Evolutionary conservation across 371 early-diverging fungal species (phyloP).

Genomic region (Mucor irregularis): DNA sequence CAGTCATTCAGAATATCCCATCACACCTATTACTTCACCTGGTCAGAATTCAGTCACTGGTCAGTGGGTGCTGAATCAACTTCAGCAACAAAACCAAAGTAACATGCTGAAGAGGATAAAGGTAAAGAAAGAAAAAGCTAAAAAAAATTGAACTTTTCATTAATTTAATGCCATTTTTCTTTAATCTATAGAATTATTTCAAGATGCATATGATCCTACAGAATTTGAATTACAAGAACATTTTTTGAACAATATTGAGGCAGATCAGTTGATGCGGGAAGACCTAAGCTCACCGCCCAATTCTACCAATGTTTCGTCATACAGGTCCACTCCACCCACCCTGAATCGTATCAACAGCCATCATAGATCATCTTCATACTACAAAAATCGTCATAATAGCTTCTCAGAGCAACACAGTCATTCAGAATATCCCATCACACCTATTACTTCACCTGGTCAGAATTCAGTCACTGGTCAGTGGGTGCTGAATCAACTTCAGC

Average conservation of each 20-base stretch:
- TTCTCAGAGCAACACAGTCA: slow-evolving; percentile 2
- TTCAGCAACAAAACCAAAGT: slow-evolving; percentile 16
- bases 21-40: slow-evolving; percentile 28
- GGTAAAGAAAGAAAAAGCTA: no score
- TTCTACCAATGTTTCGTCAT: slow-evolving; percentile 3
- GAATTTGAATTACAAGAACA: slow-evolving; percentile 21
- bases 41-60: slow-evolving; percentile 15
- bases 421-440: slow-evolving; percentile 29
- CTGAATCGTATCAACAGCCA: not conserved
- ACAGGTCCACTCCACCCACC: not conserved
- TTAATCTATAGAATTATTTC: slow-evolving; percentile 19
- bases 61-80: slow-evolving; percentile 17
- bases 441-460: slow-evolving; percentile 23
- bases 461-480: slow-evolving; percentile 15
- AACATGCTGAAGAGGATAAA: slow-evolving; percentile 8
- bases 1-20: slow-evolving; percentile 22
- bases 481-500: slow-evolving; percentile 15
- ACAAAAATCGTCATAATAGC: slow-evolving; percentile 3
- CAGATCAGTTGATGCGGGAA: slow-evolving; percentile 17
- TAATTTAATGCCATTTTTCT: not conserved
- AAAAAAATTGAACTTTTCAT: not conserved
- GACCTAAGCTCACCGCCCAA: slow-evolving; percentile 5
- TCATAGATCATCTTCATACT: not conserved
- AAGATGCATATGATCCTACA: slow-evolving; percentile 22
- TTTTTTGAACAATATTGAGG: slow-evolving; percentile 22